Evolutionary conservation across 129 eudicot species (phyloP).

Genomic region (Flaveria ramosissima): DNA sequence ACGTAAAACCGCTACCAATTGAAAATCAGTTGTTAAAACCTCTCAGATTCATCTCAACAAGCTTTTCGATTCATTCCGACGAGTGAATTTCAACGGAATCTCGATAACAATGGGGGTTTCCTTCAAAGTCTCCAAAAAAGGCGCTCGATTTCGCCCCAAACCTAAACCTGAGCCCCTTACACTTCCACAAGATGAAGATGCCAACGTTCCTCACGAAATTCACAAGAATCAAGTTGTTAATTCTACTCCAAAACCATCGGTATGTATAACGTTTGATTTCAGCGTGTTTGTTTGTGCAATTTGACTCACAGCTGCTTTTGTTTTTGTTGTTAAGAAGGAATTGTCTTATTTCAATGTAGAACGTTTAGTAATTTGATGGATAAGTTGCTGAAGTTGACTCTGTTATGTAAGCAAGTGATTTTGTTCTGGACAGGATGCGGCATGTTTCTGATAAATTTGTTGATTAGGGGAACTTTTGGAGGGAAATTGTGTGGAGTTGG

Average conservation of each 20-base stretch:
- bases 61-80: not conserved
- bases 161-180: constrained; percentile 34
- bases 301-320: not conserved
- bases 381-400: not conserved
- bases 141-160: constrained; percentile 62
- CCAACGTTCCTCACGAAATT: constrained; percentile 20
- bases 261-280: constrained; percentile 18
- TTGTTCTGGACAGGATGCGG: not conserved
- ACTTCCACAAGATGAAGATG: constrained; percentile 30
- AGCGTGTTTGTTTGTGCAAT: not conserved
- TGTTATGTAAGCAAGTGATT: not conserved
- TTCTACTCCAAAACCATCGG: constrained; percentile 30
- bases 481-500: constrained; percentile 3
- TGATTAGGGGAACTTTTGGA: not conserved
- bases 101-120: constrained; percentile 66
- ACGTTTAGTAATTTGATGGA: not conserved
- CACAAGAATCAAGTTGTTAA: not conserved
- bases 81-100: not conserved
- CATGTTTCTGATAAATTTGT: not conserved
- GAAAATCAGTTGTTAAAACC: not conserved
- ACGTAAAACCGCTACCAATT: not conserved
- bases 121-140: constrained; percentile 68
- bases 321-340: not conserved
- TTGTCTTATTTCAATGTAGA: not conserved
- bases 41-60: too few species aligned